Base-by-base conservation (phyloP, 306 rosid species). In the Rubus idaeus region DNA sequence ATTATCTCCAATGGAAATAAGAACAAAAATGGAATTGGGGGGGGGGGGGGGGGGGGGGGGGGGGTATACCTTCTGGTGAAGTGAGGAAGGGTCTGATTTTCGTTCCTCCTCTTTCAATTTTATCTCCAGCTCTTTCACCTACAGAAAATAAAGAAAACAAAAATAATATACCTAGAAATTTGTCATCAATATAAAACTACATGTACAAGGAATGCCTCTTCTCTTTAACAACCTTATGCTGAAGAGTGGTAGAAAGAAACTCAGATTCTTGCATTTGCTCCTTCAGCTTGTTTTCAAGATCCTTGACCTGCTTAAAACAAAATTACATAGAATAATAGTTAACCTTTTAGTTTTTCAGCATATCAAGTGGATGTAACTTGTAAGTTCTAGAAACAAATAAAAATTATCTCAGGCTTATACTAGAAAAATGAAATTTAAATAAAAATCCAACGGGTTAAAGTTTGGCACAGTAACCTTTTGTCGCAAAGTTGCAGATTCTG, bases 31-130 rank as follows among this genome's bases (percentile, higher is more conserved):
- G 51, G 35, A 67, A 20, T 42, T 18, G 9, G 6, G 17, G 71
- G n/a, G n/a, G n/a, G n/a, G n/a, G n/a, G n/a, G n/a, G n/a, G n/a
- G n/a, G n/a, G n/a, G n/a, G n/a, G n/a, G n/a, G n/a, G n/a, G n/a
- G n/a, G n/a, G n/a, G n/a, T n/a, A n/a, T 67, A 92, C 97, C 96
- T 87, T 90, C 63, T 87, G 91, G 75, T 78, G 82, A 77, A 89
- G 90, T 78, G 87, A 58, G 70, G 35, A 50, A 61, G 84, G 69
- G 69, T 86, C 88, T 60, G 88, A 79, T 57, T 58, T 80, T 72
- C 74, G 87, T 75, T 90, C 92, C 71, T 88, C 87, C 77, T 90
- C 96, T 81, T 69, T 89, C 78, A 92, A 75, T 87, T 87, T 90
- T 75, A 78, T 86, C 87, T 92, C 96, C 20, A 90, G 89, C 70